Base-by-base conservation (phyloP, 2,329 filamentous ascomycete species). In the Exophiala calicioides region DNA sequence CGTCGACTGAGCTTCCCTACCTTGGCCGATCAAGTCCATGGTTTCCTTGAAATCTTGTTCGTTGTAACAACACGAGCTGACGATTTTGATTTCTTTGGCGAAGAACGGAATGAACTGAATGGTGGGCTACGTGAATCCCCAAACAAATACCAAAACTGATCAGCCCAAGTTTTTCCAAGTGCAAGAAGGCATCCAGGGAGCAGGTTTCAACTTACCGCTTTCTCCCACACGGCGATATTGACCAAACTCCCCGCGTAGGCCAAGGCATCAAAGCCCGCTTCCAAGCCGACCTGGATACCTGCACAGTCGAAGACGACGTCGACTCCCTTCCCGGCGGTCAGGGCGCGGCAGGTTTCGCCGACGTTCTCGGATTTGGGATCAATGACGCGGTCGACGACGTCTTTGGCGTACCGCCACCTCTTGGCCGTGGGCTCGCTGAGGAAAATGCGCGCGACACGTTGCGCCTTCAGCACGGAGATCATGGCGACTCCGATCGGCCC, bases 221-320 rank as follows among this genome's bases (percentile, higher is more conserved):
- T 57, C 36, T 62, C 58, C 65, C 64, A 67, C 2, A 44, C 53
- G 2, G 65, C 62, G 24, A 68, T 57, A 48, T 66, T 67, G 47
- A 65, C 60, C 47, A 64, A 64, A 26, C 42, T 53, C 3, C 65
- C 66, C 24, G 50, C 48, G 21, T 53, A 58, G 13, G 42, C 60
- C 20, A 67, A 9, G 2, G 62, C 62, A 37, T 64, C 62, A 42
- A 65, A 58, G 1, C 54, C 65, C 10, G 56, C 60, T 33, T 64
- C 58, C 18, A 68, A 37, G 0, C 55, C 65, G 23, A 54, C 50
- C 40, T 61, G 60, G 9, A 63, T 53, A 4, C 65, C 65, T 3
- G 65, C 65, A 54, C 62, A 64, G 47, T 68, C 64, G 32, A 67
- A 67, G 3, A 63, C 62, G 9, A 65, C 50, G 44, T 65, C 60